Evolutionary conservation across 2,329 filamentous ascomycete genomes (phyloP), one percentile per base, ranked within the genome.

Genomic region (Pezicula radicicola): DNA sequence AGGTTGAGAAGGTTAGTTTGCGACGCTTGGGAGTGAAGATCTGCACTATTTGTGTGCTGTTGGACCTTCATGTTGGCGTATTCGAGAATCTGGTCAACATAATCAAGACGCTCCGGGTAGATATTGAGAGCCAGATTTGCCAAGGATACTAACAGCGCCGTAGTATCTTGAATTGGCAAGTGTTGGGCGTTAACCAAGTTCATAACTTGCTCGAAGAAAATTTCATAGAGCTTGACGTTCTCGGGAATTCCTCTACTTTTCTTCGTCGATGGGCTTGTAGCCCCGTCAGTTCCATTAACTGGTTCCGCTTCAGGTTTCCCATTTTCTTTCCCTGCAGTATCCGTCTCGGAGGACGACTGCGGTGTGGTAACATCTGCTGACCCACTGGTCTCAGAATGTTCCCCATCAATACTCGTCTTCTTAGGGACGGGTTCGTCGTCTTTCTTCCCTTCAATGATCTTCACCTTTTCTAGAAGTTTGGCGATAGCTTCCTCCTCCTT

Each of bases 181-280:
- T 91, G 87, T 65, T 97, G 91, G 48, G 89, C 89, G 70, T 91
- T 93, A 56, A 97, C 92, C 48, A 99, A 77, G 64, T 93, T 92
- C 66, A 95, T 88, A 56, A 97, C 94, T 70, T 97, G 94, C 48
- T 91, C 87, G 66, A 97, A 96, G 77, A 97, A 99, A 54, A 97
- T 90, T 71, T 97, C 92, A 69, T 97, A 97, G 21, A 99, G 81
- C 71, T 90, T 93, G 52, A 96, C 85, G 63, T 91, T 87, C 48
- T 85, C 80, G 1, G 87, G 86, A 59, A 91, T 89, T 18, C 82
- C 75, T 61, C 71, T 70, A 46, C 39, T 62, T 54, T 60, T 64
- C 50, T 59, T 62, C 16, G 41, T 19, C 2, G 49, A 19, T 12
- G 37, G 49, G 37, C 46, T 49, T 9, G 49, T 35, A 13, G 63